These are phyloP conservation scores for Helotiales sp. DNA, from an alignment of 2,329 filamentous ascomycete species.

Conservation along the genomic window DNA sequence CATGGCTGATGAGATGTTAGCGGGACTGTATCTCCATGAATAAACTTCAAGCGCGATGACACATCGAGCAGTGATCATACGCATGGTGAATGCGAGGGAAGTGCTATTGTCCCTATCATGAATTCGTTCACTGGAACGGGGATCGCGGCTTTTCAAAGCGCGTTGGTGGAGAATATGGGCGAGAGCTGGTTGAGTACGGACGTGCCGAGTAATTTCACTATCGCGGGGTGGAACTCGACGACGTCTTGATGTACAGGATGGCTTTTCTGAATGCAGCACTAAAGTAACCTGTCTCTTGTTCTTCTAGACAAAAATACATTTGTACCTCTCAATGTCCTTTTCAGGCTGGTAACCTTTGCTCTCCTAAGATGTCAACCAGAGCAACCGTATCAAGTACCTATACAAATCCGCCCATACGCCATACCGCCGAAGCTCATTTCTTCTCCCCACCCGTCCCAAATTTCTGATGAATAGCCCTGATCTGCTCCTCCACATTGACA, in stretches of 20 bases:
- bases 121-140: constrained; percentile 8
- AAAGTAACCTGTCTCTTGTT: too few species aligned
- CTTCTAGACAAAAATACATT: background rate
- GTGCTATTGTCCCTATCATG: constrained; percentile 14
- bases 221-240: constrained; percentile 11
- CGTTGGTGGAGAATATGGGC: constrained; percentile 5
- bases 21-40: constrained; percentile 17
- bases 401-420: constrained; percentile 9
- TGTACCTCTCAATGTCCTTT: background rate
- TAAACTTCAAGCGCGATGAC: constrained; percentile 16
- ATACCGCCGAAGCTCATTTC: constrained; percentile 21
- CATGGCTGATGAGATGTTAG: constrained; percentile 44
- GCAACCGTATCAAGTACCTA: background rate
- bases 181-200: constrained; percentile 8
- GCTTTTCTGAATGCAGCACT: too few species aligned
- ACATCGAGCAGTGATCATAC: background rate
- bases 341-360: background rate
- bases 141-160: constrained; percentile 1
- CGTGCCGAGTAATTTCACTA: constrained; percentile 17
- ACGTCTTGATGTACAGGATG: background rate
- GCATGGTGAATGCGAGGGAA: constrained; percentile 18
- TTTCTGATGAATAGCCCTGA: constrained; percentile 66
- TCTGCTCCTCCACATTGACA: constrained; percentile 84
- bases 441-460: constrained; percentile 42
- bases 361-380: background rate